These are phyloP conservation scores for Citeromyces hawaiiensis DNA, from an alignment of 1,139 yeast species.

Conservation along the genomic window DNA sequence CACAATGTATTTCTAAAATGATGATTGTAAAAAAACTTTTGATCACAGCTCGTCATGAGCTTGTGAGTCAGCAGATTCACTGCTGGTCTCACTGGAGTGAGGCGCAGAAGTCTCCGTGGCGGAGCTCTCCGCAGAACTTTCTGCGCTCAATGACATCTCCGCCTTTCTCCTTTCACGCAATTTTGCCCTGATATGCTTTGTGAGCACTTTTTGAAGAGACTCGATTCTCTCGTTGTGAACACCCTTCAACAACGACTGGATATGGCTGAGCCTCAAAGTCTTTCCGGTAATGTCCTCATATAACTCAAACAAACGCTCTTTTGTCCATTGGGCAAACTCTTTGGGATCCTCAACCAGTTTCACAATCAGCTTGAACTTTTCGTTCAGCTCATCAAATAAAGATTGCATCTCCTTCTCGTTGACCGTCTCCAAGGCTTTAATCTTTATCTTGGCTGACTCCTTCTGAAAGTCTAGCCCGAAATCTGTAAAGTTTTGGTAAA, in stretches of 20 bases:
- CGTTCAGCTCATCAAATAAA: constrained; percentile 22
- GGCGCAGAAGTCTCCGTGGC: neutral
- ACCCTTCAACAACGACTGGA: constrained; percentile 20
- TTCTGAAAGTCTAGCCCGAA: constrained; percentile 34
- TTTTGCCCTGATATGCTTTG: constrained; percentile 23
- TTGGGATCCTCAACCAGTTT: constrained; percentile 18
- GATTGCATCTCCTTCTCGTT: constrained; percentile 21
- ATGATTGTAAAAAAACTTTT: neutral
- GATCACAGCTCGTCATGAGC: constrained; percentile 2
- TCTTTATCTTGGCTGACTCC: constrained; percentile 28
- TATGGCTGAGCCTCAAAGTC: constrained; percentile 22
- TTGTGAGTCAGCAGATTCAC: neutral
- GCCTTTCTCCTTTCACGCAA: constrained; percentile 2
- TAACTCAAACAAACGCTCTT: constrained; percentile 21
- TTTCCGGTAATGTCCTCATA: constrained; percentile 22
- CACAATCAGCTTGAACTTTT: constrained; percentile 22
- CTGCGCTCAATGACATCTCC: neutral
- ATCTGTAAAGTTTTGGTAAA: constrained; percentile 26
- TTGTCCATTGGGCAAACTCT: constrained; percentile 18
- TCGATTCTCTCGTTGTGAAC: constrained; percentile 27
- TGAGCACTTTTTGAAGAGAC: constrained; percentile 22
- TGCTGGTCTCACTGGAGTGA: neutral
- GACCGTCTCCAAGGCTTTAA: constrained; percentile 17
- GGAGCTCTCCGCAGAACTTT: neutral
- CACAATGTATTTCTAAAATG: neutral